Evolutionary conservation across 495 filamentous ascomycete species (phyloP).

Genomic region (Podospora conica): DNA sequence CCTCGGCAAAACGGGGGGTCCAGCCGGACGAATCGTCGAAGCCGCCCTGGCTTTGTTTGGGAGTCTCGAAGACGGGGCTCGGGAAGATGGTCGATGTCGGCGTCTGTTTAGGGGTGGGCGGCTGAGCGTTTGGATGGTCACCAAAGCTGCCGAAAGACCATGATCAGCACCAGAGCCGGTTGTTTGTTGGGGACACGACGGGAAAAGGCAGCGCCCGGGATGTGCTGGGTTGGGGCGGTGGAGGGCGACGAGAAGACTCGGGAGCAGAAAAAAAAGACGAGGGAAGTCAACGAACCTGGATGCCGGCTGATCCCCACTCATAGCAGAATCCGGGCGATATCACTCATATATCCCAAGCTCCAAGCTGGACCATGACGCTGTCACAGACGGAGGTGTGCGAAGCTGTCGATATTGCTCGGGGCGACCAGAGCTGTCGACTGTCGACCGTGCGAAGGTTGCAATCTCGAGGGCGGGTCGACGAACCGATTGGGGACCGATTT

Average conservation of each 20-base stretch:
- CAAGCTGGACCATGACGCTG: conserved; percentile 18
- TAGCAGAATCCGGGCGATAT: conserved; percentile 44
- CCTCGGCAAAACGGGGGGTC: conserved; percentile 52
- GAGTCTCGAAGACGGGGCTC: conserved; percentile 60
- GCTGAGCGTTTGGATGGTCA: conserved; percentile 70
- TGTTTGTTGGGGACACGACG: conserved; percentile 11
- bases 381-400: conserved; percentile 3
- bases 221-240: not conserved
- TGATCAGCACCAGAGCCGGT: conserved; percentile 20
- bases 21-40: conserved; percentile 46
- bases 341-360: conserved; percentile 16
- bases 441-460: conserved; percentile 8
- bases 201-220: conserved; percentile 15
- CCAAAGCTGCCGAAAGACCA: conserved; percentile 54
- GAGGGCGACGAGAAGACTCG: conserved; percentile 8
- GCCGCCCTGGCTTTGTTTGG: conserved; percentile 45
- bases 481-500: conserved; percentile 13
- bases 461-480: conserved; percentile 9
- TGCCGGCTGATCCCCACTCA: conserved; percentile 70
- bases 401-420: conserved; percentile 8
- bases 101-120: conserved; percentile 70
- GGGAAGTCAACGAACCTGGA: conserved; percentile 54
- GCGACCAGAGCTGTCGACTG: conserved; percentile 11
- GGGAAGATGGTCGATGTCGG: conserved; percentile 60
- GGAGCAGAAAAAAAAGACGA: not conserved